Percentiles rank a stretch among this genome's conserved stretches.
These are phyloP conservation scores for Phytophthora fragariaefolia DNA, from an alignment of 352 stramenopile genomes.

Conservation along the genomic window DNA sequence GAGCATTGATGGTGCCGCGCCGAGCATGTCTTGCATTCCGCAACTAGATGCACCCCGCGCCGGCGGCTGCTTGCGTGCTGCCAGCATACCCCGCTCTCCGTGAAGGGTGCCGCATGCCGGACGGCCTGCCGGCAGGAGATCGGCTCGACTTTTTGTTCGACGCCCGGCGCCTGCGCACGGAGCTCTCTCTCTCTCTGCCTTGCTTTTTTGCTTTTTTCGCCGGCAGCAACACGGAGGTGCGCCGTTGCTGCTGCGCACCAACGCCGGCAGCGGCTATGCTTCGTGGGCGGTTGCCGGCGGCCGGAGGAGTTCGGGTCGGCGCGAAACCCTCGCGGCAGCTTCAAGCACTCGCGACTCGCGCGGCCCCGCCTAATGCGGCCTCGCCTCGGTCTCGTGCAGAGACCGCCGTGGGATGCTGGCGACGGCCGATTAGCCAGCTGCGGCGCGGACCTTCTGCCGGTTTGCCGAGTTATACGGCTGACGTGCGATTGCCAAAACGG, in stretches of 20 bases:
- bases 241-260: no score
- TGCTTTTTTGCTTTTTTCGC: background rate
- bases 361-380: background rate
- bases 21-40: slow-evolving; percentile 13
- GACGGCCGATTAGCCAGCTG: background rate
- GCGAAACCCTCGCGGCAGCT: background rate
- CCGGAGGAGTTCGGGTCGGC: background rate
- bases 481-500: slow-evolving; percentile 38
- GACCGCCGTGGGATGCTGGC: slow-evolving; percentile 12
- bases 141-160: background rate
- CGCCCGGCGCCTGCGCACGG: background rate
- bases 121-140: no score
- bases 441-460: slow-evolving; percentile 22
- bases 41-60: no score
- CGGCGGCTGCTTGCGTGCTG: no score
- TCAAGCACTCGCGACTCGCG: background rate
- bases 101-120: no score
- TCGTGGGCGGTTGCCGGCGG: background rate
- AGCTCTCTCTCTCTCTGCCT: background rate
- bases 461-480: slow-evolving; percentile 16
- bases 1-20: background rate
- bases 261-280: background rate
- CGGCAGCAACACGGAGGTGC: background rate
- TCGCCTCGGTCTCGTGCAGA: background rate
- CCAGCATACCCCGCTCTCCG: no score